Evolutionary conservation across 2,329 filamentous ascomycete species (phyloP), one percentile per base, ranked within the genome.

Genomic region (Chaetomium globosum): DNA sequence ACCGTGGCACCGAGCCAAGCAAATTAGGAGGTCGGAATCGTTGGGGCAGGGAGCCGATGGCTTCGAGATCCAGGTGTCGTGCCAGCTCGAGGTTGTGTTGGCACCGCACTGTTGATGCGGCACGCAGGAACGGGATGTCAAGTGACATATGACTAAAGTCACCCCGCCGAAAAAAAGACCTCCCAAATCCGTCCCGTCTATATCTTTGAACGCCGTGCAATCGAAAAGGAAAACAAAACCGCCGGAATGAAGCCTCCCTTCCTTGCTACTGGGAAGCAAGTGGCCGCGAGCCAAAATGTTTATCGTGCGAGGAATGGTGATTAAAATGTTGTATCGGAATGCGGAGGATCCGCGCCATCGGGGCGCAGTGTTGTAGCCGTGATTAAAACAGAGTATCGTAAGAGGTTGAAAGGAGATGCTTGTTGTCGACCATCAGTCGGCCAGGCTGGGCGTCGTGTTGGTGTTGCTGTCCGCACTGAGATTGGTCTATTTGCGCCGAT

Each of bases 291-390:
- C 75, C 75, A 66, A 68, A 65, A 67, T 67, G 64, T 73, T 59
- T 73, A 72, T 72, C 70, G 68, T 71, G 63, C 69, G 67, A 67
- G 68, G 68, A 73, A 73, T 70, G 68, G 68, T 68, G 71, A 76
- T 77, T 76, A 76, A 76, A 74, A 74, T 71, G 67, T 59, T 71
- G 70, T 73, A 73, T 70, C 71, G 72, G 69, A 73, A 74, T 71
- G 70, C 33, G 57, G 64, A 67, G 61, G 46, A 52, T 13, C 58
- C 31, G 43, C 28, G 59, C 46, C 48, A 43, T 53, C 36, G 21
- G 13, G 30, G 53, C 61, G 59, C 31, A 65, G 43, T 67, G 59
- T 61, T 69, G 63, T 61, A 68, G 63, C 60, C 55, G 65, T 66
- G 53, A 71, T 71, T 70, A 71, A 71, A 71, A 67, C n/a, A 43